phyloP scores from a whole-genome alignment of 2,329 filamentous ascomycete species.

The Fusarium illudens region DNA sequence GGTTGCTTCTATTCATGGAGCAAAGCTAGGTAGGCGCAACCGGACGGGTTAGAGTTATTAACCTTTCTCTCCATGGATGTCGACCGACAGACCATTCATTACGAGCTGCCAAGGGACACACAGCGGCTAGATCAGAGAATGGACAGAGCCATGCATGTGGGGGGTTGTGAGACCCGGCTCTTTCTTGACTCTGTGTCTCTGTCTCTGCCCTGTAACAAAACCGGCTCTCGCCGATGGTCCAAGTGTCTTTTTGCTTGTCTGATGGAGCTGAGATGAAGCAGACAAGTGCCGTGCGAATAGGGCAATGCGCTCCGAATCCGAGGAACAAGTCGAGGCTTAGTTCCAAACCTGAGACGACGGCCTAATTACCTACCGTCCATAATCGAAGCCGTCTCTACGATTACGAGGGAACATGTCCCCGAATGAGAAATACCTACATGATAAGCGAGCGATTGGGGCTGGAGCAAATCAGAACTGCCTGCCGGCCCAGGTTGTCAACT shows the following conservation, averaged over 20 bases:
- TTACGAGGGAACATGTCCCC: background rate
- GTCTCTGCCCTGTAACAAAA: slow-evolving; percentile 20
- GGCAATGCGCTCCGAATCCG: background rate
- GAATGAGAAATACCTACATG: slow-evolving; percentile 1
- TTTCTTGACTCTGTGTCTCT: slow-evolving; percentile 15
- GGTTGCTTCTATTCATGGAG: background rate
- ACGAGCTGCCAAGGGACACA: background rate
- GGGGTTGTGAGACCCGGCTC: slow-evolving; percentile 11
- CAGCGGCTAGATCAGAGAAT: background rate
- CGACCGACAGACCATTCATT: background rate
- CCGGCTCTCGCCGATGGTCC: slow-evolving; percentile 32
- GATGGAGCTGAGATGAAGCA: background rate
- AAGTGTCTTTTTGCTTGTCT: slow-evolving; percentile 2
- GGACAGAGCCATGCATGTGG: slow-evolving; percentile 14
- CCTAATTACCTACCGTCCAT: background rate
- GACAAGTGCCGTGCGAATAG: background rate
- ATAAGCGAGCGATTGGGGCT: background rate
- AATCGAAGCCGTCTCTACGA: background rate
- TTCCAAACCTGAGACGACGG: background rate
- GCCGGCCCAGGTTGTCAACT: background rate
- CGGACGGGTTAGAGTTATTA: background rate
- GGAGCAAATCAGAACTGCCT: background rate
- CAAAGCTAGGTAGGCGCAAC: background rate
- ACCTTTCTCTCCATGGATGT: background rate
- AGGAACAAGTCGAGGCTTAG: background rate